A percentile compares a stretch with the other conserved stretches of the same genome.
Conservation (phyloP, 169 alveolate genomes). For the Eimeria mitis region DNA sequence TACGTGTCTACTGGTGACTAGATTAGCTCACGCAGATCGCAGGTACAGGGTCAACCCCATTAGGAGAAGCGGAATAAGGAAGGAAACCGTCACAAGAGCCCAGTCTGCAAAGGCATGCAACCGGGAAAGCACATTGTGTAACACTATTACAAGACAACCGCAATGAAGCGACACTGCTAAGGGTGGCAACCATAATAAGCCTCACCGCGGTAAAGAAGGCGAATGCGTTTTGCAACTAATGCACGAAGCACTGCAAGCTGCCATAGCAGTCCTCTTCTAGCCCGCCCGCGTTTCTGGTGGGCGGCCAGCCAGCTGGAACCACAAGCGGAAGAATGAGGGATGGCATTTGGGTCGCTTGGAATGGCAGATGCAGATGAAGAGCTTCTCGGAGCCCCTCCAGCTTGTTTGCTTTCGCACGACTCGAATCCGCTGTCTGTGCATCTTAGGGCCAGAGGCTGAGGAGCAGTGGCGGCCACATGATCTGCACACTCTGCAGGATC, state of each 20-base stretch:
- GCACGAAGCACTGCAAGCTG: conserved; percentile 27
- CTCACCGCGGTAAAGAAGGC: conserved; percentile 68
- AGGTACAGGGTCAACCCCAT: conserved; percentile 59
- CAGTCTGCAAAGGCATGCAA: conserved; percentile 33
- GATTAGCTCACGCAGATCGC: conserved; percentile 33
- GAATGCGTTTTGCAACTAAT: conserved; percentile 33
- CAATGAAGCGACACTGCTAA: too few relatives aligned
- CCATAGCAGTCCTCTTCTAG: conserved; percentile 28
- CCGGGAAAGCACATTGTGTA: background rate
- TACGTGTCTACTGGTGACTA: background rate
- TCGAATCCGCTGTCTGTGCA: background rate
- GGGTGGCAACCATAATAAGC: background rate
- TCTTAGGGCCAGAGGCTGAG: background rate
- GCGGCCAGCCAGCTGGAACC: conserved; percentile 30
- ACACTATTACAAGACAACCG: background rate
- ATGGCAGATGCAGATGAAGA: background rate
- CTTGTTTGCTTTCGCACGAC: background rate
- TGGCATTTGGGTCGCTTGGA: background rate
- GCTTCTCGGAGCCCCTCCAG: background rate
- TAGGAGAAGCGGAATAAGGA: conserved; percentile 39
- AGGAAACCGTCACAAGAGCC: conserved; percentile 62
- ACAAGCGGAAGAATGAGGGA: background rate
- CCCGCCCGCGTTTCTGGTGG: background rate
- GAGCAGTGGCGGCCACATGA: background rate
- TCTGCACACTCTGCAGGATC: background rate